These are phyloP conservation scores for Penicillium pancosmium DNA, from an alignment of 495 filamentous ascomycete species.

Conservation along the genomic window DNA sequence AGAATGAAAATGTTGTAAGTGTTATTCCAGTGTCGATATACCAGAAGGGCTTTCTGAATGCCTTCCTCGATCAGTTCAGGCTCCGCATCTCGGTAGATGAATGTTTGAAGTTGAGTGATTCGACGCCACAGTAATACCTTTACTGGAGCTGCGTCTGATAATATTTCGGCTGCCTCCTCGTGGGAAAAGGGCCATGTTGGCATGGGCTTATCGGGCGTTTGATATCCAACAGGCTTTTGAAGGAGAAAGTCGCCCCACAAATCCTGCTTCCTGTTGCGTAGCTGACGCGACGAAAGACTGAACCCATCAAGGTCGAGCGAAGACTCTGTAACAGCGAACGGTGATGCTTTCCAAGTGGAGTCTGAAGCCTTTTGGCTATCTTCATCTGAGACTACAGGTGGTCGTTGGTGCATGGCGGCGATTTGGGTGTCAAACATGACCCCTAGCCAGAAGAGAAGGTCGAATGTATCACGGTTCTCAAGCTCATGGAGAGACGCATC, in stretches of 20 bases:
- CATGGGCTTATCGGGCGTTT: conserved; percentile 12
- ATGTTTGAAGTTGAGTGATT: conserved; percentile 46
- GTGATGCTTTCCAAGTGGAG: neutral
- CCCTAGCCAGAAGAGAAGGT: conserved; percentile 50
- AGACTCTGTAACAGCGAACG: neutral
- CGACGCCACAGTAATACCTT: conserved; percentile 53
- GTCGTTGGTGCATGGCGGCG: conserved; percentile 49
- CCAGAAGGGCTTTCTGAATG: conserved; percentile 36
- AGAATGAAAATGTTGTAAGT: conserved; percentile 46
- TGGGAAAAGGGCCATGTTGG: conserved; percentile 49
- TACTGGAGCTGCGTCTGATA: conserved; percentile 48
- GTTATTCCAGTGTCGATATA: conserved; percentile 48
- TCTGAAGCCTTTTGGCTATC: conserved; percentile 37
- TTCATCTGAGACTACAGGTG: conserved; percentile 48
- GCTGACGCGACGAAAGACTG: conserved; percentile 6
- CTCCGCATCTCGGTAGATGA: conserved; percentile 31
- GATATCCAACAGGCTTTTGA: conserved; percentile 2
- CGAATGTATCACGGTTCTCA: conserved; percentile 42
- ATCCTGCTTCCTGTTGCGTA: conserved; percentile 10
- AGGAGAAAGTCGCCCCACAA: conserved; percentile 44
- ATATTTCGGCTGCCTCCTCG: conserved; percentile 37
- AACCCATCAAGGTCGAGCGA: conserved; percentile 18
- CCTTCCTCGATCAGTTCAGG: conserved; percentile 35
- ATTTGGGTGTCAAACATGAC: conserved; percentile 56
- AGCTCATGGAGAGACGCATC: conserved; percentile 21